These are phyloP conservation scores for Hordeum pubiflorum DNA, from an alignment of 202 grass and related monocot genomes.

Conservation along the genomic window DNA sequence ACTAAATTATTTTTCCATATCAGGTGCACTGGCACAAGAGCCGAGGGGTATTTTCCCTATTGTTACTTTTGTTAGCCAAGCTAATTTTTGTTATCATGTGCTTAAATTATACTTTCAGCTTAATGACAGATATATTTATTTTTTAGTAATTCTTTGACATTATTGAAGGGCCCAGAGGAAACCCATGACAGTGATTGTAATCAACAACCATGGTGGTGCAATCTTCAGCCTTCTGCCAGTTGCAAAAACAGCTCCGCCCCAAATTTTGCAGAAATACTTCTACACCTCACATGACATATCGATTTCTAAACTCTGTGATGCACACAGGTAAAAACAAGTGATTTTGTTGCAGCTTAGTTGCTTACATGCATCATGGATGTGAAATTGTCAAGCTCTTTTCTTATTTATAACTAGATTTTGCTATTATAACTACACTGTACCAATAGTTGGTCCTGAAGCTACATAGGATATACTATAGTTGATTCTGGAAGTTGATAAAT, in stretches of 20 bases:
- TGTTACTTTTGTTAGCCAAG: not conserved
- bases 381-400: not conserved
- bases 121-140: conserved; percentile 8
- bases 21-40: too few species aligned
- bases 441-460: conserved; percentile 2
- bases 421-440: conserved; percentile 6
- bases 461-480: not conserved
- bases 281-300: conserved; percentile 81
- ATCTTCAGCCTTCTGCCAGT: conserved; percentile 95
- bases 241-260: conserved; percentile 43
- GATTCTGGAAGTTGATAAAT: conserved; percentile 14
- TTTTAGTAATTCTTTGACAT: conserved; percentile 27
- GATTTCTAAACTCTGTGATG: conserved; percentile 66
- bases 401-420: conserved; percentile 6
- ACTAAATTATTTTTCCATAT: too few species aligned
- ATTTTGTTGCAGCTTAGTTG: not conserved
- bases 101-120: conserved; percentile 1
- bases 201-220: conserved; percentile 95
- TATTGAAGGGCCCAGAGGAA: conserved; percentile 64
- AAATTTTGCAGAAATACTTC: conserved; percentile 83
- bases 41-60: not conserved
- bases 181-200: conserved; percentile 75
- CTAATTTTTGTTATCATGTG: conserved; percentile 1
- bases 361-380: not conserved
- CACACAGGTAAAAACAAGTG: conserved; percentile 61